phyloP scores from a whole-genome alignment of 305 asterid species.

The Fraxinus velutina region DNA sequence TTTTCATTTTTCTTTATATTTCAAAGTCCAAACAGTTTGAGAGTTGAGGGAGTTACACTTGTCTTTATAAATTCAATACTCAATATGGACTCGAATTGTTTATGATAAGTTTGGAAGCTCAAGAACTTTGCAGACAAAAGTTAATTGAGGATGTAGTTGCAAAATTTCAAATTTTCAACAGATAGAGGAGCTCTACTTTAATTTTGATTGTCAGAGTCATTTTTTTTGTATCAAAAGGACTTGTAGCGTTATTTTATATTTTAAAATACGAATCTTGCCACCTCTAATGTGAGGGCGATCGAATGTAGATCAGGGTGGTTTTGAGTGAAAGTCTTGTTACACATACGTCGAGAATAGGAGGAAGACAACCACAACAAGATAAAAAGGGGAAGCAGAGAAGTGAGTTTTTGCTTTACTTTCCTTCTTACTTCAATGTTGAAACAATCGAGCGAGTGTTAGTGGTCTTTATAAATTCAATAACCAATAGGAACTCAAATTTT shows the following conservation, averaged over 20 bases:
- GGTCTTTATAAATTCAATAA: neutral
- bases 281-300: neutral
- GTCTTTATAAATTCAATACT: neutral
- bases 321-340: neutral
- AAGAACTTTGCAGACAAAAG: neutral
- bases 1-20: neutral
- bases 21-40: neutral
- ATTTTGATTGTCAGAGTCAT: neutral
- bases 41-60: neutral
- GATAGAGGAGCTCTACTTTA: neutral
- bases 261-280: neutral
- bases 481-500: neutral
- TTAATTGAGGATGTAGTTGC: neutral
- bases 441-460: neutral
- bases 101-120: neutral
- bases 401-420: neutral
- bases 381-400: neutral
- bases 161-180: neutral
- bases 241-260: neutral
- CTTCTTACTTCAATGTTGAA: neutral
- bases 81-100: neutral
- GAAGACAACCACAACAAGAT: neutral
- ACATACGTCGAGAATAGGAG: neutral
- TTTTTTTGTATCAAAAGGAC: neutral
- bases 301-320: neutral